Evolutionary conservation across 23 red algal species (phyloP).

Genomic region (Gracilariopsis chorda): DNA sequence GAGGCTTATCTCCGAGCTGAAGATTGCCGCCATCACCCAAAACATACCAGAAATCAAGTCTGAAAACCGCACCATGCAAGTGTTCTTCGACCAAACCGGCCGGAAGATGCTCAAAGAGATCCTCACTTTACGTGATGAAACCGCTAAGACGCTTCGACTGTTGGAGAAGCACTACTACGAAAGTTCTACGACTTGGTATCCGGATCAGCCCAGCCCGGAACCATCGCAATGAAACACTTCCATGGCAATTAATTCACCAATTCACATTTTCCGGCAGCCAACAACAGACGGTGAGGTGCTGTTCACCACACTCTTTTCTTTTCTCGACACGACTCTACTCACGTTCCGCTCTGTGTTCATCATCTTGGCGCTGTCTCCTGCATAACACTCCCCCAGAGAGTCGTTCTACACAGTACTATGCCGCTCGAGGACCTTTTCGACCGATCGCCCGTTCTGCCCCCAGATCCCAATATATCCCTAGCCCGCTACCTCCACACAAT

Average conservation of each 20-base stretch:
- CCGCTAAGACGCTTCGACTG: background rate
- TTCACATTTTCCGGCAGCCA: no score
- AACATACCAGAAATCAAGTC: conserved; percentile 12
- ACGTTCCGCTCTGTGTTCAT: background rate
- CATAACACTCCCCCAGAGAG: no score
- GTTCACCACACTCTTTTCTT: no score
- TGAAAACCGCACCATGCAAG: conserved; percentile 9
- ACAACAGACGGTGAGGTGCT: no score
- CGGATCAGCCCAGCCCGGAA: background rate
- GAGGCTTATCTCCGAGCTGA: conserved; percentile 51
- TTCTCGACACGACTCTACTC: background rate
- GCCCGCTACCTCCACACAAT: conserved; percentile 33
- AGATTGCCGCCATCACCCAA: conserved; percentile 57
- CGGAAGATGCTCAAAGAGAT: conserved; percentile 20
- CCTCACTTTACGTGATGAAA: background rate
- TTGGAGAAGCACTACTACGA: conserved; percentile 72
- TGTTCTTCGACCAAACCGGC: conserved; percentile 11
- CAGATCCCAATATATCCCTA: conserved; percentile 15
- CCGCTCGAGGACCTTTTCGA: conserved; percentile 43
- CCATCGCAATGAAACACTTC: no score
- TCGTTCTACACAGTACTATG: background rate
- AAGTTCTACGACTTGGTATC: conserved; percentile 14
- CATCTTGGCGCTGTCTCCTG: background rate
- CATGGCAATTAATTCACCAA: background rate
- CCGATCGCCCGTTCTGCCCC: conserved; percentile 28